A percentile compares a stretch with the other conserved stretches of the same genome.
Evolutionary conservation across 2,329 filamentous ascomycete species (phyloP).

Genomic region (Arthroderma sp.): DNA sequence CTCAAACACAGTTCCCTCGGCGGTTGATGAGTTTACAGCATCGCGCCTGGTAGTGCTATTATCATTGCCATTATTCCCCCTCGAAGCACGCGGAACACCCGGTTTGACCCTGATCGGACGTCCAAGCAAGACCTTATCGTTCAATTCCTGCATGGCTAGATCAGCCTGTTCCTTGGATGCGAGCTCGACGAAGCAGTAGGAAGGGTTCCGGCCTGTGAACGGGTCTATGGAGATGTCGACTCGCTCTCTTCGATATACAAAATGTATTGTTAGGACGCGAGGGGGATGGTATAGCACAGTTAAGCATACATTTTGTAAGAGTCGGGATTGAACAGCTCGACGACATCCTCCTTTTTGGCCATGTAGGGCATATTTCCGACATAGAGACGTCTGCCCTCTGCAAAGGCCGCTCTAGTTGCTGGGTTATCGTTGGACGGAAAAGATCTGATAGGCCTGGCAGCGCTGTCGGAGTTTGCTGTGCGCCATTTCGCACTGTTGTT

Average conservation of each 20-base stretch:
- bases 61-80: too few relatives aligned
- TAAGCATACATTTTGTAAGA: constrained; percentile 22
- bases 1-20: constrained; percentile 20
- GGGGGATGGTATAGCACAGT: too few relatives aligned
- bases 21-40: background rate
- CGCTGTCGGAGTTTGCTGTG: too few relatives aligned
- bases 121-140: constrained; percentile 42
- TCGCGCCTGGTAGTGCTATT: too few relatives aligned
- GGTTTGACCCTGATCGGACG: constrained; percentile 52
- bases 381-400: constrained; percentile 36
- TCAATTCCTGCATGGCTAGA: constrained; percentile 43
- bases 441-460: background rate
- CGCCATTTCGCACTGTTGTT: too few relatives aligned
- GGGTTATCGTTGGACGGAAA: background rate
- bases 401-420: constrained; percentile 16
- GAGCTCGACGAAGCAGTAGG: constrained; percentile 64
- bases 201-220: constrained; percentile 55
- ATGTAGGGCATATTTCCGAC: constrained; percentile 44
- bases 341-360: constrained; percentile 39
- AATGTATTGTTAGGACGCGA: too few relatives aligned
- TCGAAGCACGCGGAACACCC: constrained; percentile 38
- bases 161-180: constrained; percentile 43
- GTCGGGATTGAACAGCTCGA: constrained; percentile 31
- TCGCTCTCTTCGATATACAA: constrained; percentile 31
- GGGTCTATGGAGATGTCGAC: constrained; percentile 58